These are phyloP conservation scores for Pseudopyricularia javanii DNA, from an alignment of 2,329 filamentous ascomycete species.

Conservation along the genomic window DNA sequence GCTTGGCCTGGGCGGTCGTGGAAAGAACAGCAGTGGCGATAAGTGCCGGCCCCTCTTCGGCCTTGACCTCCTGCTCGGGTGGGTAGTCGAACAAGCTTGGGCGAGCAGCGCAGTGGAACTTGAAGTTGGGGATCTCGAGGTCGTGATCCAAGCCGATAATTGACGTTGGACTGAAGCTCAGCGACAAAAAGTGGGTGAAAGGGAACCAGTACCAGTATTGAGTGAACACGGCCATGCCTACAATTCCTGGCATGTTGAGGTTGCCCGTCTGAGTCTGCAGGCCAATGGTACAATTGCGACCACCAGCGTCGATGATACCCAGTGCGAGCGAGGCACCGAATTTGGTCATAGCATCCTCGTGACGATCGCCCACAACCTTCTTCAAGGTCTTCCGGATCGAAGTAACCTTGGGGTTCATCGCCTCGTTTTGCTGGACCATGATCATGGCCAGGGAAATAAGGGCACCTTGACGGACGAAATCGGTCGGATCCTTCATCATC, in stretches of 20 bases:
- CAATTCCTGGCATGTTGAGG: constrained; percentile 95
- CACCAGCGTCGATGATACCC: constrained; percentile 95
- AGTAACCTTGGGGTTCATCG: constrained; percentile 93
- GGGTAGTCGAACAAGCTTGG: constrained; percentile 97
- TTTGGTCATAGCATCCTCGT: constrained; percentile 99
- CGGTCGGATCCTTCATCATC: constrained; percentile 98
- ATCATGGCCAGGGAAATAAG: constrained; percentile 95
- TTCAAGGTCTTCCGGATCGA: constrained; percentile 84
- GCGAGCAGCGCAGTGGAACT: constrained; percentile 88
- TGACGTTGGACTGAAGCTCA: constrained; percentile 93
- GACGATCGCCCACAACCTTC: constrained; percentile 87
- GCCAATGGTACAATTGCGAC: constrained; percentile 95
- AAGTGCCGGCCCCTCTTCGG: constrained; percentile 84
- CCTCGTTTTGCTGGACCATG: constrained; percentile 97
- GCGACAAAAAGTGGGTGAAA: constrained; percentile 89
- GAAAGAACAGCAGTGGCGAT: constrained; percentile 93
- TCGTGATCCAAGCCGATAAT: constrained; percentile 92
- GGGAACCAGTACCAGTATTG: constrained; percentile 99
- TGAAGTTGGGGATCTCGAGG: constrained; percentile 84
- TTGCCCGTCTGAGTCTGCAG: constrained; percentile 97
- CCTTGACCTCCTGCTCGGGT: constrained; percentile 88
- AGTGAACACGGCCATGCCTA: constrained; percentile 95
- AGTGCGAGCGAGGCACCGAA: constrained; percentile 90
- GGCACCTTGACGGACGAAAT: constrained; percentile 95
- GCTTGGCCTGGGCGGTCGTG: constrained; percentile 93